phyloP scores from a whole-genome alignment of 2,329 filamentous ascomycete genomes.

The Alternaria ethzedia region DNA sequence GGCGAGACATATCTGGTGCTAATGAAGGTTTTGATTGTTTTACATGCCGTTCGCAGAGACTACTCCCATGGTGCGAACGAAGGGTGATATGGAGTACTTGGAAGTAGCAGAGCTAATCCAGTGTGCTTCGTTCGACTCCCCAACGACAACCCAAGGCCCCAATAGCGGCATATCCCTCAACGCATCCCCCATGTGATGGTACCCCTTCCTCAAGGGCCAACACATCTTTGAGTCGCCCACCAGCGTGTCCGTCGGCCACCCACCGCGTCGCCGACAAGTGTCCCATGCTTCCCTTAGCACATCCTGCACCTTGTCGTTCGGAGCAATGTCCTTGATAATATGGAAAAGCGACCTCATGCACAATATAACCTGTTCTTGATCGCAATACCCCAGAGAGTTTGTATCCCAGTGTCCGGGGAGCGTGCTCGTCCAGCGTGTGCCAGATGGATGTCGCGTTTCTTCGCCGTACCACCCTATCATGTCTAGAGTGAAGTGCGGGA shows the following conservation, averaged over 20 bases:
- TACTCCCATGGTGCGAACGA: not conserved
- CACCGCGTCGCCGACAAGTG: not conserved
- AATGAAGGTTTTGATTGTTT: not conserved
- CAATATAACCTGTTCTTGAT: not conserved
- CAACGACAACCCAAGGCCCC: not conserved
- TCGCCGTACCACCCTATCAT: conserved; percentile 2
- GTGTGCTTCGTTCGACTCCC: not conserved
- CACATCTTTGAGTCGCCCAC: not conserved
- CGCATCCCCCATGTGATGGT: not conserved
- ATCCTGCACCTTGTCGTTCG: not conserved
- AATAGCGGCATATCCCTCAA: not conserved
- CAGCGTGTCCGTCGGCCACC: not conserved
- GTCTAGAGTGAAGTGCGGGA: not conserved
- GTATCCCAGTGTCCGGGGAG: not conserved
- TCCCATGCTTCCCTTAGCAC: not conserved
- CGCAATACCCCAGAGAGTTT: not conserved
- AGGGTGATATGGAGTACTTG: too few relatives aligned
- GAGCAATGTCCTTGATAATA: not conserved
- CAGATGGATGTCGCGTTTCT: not conserved
- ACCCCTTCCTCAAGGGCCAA: not conserved
- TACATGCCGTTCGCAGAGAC: not conserved
- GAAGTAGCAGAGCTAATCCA: too few relatives aligned
- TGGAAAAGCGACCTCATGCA: not conserved
- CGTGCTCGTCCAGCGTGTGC: not conserved
- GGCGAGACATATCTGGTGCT: not conserved